A percentile compares a stretch with the other conserved stretches of the same genome.
These are phyloP conservation scores for Citrus hindsii DNA, from an alignment of 345 rosid species.

Conservation along the genomic window DNA sequence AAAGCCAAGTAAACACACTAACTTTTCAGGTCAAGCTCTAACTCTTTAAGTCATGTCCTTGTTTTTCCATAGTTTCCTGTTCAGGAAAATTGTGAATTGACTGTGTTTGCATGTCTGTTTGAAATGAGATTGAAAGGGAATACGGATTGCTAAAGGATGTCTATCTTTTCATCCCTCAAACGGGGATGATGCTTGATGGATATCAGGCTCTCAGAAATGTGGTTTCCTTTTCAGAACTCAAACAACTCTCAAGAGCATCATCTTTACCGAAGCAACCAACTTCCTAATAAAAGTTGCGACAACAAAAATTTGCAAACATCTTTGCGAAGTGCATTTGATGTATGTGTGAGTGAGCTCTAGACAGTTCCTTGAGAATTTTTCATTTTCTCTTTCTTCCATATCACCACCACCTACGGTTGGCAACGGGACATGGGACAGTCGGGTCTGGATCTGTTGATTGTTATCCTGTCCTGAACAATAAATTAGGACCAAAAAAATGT, in stretches of 20 bases:
- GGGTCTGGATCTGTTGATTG: too few relatives aligned
- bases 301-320: background rate
- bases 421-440: too few relatives aligned
- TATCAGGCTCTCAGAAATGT: background rate
- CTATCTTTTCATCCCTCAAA: background rate
- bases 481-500: too few relatives aligned
- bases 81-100: background rate
- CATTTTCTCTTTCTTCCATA: background rate
- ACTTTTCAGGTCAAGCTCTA: background rate
- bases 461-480: too few relatives aligned
- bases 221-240: background rate
- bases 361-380: background rate
- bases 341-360: background rate
- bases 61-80: background rate
- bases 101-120: background rate
- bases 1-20: background rate
- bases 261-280: background rate
- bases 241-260: background rate
- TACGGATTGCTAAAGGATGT: background rate
- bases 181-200: background rate
- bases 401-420: too few relatives aligned
- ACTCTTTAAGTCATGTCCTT: background rate
- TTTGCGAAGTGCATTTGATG: background rate
- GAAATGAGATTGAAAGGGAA: background rate
- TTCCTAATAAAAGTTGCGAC: background rate